These are phyloP conservation scores for Penicillium sp. DNA, from an alignment of 2,329 filamentous ascomycete genomes.

Conservation along the genomic window DNA sequence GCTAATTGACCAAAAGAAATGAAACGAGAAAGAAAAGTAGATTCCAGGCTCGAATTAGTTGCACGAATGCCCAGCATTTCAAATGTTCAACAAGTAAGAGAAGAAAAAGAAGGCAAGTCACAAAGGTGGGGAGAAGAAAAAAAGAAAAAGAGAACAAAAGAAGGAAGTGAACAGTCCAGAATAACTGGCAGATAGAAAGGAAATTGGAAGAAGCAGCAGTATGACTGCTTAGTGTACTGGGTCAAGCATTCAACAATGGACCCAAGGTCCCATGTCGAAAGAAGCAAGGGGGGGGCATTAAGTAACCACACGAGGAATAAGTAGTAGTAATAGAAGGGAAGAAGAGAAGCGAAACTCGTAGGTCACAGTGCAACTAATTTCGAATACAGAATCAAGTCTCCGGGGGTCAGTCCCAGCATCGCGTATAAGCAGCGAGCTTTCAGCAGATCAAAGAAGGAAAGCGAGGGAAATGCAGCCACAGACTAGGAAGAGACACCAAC, in stretches of 20 bases:
- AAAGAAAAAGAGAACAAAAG: neutral
- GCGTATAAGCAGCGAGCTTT: neutral
- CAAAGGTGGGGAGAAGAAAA: neutral
- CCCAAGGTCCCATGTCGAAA: constrained; percentile 12
- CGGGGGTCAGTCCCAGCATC: constrained; percentile 14
- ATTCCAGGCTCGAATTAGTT: constrained; percentile 2
- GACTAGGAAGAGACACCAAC: constrained; percentile 37
- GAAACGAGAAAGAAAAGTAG: neutral
- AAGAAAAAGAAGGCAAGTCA: neutral
- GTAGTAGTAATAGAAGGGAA: constrained; percentile 36
- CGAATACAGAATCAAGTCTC: constrained; percentile 25
- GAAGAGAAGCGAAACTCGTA: constrained; percentile 32
- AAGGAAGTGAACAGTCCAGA: neutral
- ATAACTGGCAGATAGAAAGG: neutral
- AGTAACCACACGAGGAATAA: constrained; percentile 31
- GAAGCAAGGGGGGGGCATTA: constrained; percentile 25
- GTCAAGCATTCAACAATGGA: constrained; percentile 9
- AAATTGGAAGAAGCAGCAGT: neutral
- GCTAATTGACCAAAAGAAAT: neutral
- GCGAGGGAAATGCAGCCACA: constrained; percentile 31
- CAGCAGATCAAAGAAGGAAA: constrained; percentile 7
- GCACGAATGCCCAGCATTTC: constrained; percentile 2
- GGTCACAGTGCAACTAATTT: constrained; percentile 35
- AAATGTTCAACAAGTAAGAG: neutral
- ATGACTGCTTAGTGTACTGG: constrained; percentile 36